Evolutionary conservation across 176 grass and related monocot genomes (phyloP).

Genomic region (Zizania latifolia): DNA sequence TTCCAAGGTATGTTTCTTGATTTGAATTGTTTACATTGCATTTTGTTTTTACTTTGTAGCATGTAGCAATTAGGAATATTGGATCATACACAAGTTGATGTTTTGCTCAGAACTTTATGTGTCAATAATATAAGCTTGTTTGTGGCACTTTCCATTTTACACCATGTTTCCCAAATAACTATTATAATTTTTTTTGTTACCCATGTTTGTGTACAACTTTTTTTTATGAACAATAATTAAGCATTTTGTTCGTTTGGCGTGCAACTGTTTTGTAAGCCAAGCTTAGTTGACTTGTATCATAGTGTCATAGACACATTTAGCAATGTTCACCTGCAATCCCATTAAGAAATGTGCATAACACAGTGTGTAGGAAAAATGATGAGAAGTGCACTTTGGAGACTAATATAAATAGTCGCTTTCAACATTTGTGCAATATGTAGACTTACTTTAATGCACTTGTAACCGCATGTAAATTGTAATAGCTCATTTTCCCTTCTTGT

Average conservation of each 20-base stretch:
- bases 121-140: background rate
- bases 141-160: background rate
- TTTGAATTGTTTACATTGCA: constrained; percentile 4
- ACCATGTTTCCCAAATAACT: constrained; percentile 17
- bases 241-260: background rate
- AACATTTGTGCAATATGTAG: background rate
- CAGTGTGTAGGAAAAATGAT: background rate
- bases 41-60: background rate
- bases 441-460: no score
- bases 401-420: constrained; percentile 5
- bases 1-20: constrained; percentile 61
- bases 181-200: no score
- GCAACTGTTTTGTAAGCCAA: background rate
- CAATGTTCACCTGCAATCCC: background rate
- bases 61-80: background rate
- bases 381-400: background rate
- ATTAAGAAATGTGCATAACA: constrained; percentile 2
- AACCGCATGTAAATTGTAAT: background rate
- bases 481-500: constrained; percentile 17
- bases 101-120: constrained; percentile 14
- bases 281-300: background rate
- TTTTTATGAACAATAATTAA: background rate
- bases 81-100: constrained; percentile 2
- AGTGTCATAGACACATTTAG: background rate
- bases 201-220: no score